Percentiles rank a stretch among this genome's conserved stretches.
Conservation (phyloP, 495 filamentous ascomycete species). For the Eremomyces bilateralis region DNA sequence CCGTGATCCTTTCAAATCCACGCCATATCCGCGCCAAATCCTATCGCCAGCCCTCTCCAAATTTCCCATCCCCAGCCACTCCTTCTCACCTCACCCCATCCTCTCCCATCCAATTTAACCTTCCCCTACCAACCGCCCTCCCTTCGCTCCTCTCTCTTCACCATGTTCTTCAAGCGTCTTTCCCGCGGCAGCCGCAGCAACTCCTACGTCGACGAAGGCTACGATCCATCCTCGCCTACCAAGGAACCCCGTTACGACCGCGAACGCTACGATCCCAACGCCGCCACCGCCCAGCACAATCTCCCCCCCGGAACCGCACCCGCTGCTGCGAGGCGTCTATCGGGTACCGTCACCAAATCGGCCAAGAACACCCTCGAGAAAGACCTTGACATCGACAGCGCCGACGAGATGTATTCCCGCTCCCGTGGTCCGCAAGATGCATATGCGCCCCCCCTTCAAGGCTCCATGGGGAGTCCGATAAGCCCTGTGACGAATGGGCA, state of each 20-base stretch:
- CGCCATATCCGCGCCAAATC: too few species aligned
- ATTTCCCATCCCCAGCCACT: too few species aligned
- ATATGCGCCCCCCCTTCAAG: background rate
- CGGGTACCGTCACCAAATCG: too few species aligned
- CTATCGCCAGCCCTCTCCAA: too few species aligned
- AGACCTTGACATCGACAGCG: background rate
- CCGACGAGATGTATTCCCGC: slow-evolving; percentile 2
- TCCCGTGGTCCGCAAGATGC: background rate
- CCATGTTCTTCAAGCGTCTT: slow-evolving; percentile 18
- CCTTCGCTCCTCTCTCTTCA: slow-evolving; percentile 6
- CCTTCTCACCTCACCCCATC: too few species aligned
- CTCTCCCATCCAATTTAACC: too few species aligned
- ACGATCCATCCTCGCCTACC: slow-evolving; percentile 8
- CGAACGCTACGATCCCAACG: slow-evolving; percentile 5
- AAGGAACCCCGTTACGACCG: slow-evolving; percentile 9
- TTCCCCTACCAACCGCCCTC: too few species aligned
- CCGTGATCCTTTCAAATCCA: too few species aligned
- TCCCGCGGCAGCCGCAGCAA: slow-evolving; percentile 7
- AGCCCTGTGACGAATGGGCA: background rate
- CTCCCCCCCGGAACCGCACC: background rate
- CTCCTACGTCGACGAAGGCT: slow-evolving; percentile 15
- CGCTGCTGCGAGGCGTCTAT: too few species aligned
- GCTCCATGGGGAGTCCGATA: background rate
- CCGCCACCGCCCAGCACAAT: background rate
- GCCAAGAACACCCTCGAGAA: background rate